phyloP scores from a whole-genome alignment of 495 filamentous ascomycete genomes.

The Penicillium bialowiezense region DNA sequence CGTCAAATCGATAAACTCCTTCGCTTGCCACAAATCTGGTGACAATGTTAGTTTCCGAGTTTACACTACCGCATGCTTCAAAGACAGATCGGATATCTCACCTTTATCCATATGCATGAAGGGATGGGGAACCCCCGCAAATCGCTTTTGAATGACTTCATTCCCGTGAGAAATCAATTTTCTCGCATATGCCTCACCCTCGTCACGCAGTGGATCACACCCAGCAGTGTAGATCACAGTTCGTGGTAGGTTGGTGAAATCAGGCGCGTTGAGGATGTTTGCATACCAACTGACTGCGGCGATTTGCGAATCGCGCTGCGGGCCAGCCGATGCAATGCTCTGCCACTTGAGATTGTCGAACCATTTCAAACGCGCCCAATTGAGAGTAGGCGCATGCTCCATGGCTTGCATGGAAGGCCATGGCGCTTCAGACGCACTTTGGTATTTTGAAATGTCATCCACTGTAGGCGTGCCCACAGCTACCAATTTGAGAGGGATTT shows the following conservation, averaged over 20 bases:
- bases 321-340: conserved; percentile 10
- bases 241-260: conserved; percentile 39
- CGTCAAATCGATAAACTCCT: conserved; percentile 26
- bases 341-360: conserved; percentile 38
- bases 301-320: conserved; percentile 9
- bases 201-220: conserved; percentile 49
- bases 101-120: conserved; percentile 46
- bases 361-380: conserved; percentile 47
- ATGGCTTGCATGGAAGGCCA: conserved; percentile 45
- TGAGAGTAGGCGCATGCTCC: conserved; percentile 41
- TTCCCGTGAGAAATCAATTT: conserved; percentile 45
- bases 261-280: conserved; percentile 36
- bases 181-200: conserved; percentile 50
- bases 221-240: conserved; percentile 50
- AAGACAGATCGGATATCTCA: conserved; percentile 3
- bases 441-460: conserved; percentile 34
- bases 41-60: neutral
- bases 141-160: conserved; percentile 45
- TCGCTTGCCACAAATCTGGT: conserved; percentile 28
- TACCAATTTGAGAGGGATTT: conserved; percentile 39
- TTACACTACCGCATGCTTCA: no score
- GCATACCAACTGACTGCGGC: conserved; percentile 22
- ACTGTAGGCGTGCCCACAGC: conserved; percentile 40
- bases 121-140: conserved; percentile 45
- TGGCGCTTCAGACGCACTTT: conserved; percentile 41